Conservation (phyloP, 805 yeast genomes). For the Blastobotrys attinorum region DNA sequence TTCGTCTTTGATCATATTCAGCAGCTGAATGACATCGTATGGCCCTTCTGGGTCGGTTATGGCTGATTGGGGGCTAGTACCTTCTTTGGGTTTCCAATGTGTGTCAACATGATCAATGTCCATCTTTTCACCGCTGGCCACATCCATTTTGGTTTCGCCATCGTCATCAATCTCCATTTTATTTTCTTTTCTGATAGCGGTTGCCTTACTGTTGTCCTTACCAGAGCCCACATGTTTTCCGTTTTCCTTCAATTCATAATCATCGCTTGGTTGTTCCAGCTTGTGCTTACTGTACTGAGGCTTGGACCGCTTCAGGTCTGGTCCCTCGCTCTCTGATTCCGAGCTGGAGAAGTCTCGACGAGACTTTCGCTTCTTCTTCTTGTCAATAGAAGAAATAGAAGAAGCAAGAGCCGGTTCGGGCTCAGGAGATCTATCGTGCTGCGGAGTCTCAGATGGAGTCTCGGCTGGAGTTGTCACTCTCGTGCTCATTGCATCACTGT, state of each 20-base stretch:
- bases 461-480: not conserved
- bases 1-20: constrained; percentile 53
- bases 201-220: too few species aligned
- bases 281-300: too few species aligned
- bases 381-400: not conserved
- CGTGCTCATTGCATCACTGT: not conserved
- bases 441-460: not conserved
- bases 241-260: too few species aligned
- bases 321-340: not conserved
- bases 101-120: constrained; percentile 21
- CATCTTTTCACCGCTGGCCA: constrained; percentile 30
- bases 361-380: not conserved
- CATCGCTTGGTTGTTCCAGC: too few species aligned
- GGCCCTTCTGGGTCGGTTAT: constrained; percentile 23
- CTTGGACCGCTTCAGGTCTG: not conserved
- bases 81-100: constrained; percentile 36
- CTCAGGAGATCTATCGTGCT: too few species aligned
- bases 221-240: not conserved
- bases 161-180: not conserved
- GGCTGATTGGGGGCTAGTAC: constrained; percentile 41
- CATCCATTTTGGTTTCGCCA: constrained; percentile 10
- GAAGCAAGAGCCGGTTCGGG: not conserved
- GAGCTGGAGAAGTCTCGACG: not conserved
- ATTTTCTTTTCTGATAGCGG: too few species aligned
- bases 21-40: constrained; percentile 37